A percentile compares a stretch with the other conserved stretches of the same genome.
phyloP scores from a whole-genome alignment of 345 rosid species.

The Ceriops decandra region DNA sequence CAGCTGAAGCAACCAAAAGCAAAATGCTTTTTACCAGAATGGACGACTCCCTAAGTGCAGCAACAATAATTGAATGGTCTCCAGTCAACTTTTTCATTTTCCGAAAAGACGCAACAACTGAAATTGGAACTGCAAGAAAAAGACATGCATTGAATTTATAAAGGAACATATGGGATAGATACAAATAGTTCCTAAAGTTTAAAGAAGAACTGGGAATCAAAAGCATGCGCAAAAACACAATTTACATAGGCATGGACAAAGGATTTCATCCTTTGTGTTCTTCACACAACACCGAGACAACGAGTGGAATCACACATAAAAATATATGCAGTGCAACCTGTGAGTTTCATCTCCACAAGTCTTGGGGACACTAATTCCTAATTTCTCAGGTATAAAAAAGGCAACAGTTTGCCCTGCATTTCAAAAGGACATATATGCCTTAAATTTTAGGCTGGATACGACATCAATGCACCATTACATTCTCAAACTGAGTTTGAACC shows the following conservation, averaged over 20 bases:
- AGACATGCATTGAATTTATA: neutral
- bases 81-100: constrained; percentile 78
- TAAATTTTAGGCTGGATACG: too few species aligned
- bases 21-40: constrained; percentile 49
- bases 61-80: constrained; percentile 42
- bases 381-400: too few species aligned
- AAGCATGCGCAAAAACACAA: neutral
- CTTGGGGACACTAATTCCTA: too few species aligned
- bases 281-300: neutral
- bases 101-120: constrained; percentile 62
- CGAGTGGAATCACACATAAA: too few species aligned
- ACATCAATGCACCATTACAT: too few species aligned
- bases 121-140: constrained; percentile 62
- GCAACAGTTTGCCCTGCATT: too few species aligned
- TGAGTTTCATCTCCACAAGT: too few species aligned
- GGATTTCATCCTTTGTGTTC: neutral
- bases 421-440: too few species aligned
- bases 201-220: neutral
- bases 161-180: neutral
- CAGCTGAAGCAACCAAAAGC: neutral
- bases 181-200: neutral
- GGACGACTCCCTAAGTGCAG: constrained; percentile 74
- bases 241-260: neutral
- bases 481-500: too few species aligned
- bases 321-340: too few species aligned